Evolutionary conservation across 2,329 filamentous ascomycete genomes (phyloP), one percentile per base, ranked within the genome.

Genomic region (Colletotrichum graminicola): DNA sequence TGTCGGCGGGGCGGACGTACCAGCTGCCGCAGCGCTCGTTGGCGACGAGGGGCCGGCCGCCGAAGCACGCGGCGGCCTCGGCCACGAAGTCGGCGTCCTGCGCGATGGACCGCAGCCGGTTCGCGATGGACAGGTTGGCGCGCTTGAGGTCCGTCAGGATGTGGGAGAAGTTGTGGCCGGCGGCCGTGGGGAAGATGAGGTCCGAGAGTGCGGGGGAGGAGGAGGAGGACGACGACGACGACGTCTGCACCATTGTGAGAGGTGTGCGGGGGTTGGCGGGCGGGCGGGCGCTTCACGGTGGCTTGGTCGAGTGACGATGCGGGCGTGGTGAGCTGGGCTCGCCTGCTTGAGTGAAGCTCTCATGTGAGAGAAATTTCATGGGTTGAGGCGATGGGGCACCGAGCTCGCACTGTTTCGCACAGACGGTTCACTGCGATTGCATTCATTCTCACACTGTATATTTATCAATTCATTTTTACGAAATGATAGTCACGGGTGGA

Each of bases 1-100:
- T 96, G 34, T 77, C 77, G 10, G 80, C 80, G 0, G 91, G 91
- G 43, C 85, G 82, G 34, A 98, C 92, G 80, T 98, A 98, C 96
- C 96, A 99, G 81, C 93, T 95, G 0, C 96, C 96, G 80, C 96
- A 98, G 71, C 96, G 89, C 84, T 98, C 95, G 78, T 99, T 99
- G 39, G 95, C 94, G 18, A 98, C 85, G 1, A 98, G 84, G 0
- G 94, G 94, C 1, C 95, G 84, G 3, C 77, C 75, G 3, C 77
- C 75, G 68, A 86, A 89, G 0, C 86, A 84, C 1, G 80, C 79
- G 1, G 89, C 87, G 0, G 94, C 91, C 10, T 84, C 79, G 32
- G 83, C 80, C 29, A 96, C 93, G 79, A 98, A 98, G 1, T 80
- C 80, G 11, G 94, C 91, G 80, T 98, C 96, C 36, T 87, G 83